These are phyloP conservation scores for Dimargaris xerosporica DNA, from an alignment of 192 early-diverging fungal species.

Conservation along the genomic window DNA sequence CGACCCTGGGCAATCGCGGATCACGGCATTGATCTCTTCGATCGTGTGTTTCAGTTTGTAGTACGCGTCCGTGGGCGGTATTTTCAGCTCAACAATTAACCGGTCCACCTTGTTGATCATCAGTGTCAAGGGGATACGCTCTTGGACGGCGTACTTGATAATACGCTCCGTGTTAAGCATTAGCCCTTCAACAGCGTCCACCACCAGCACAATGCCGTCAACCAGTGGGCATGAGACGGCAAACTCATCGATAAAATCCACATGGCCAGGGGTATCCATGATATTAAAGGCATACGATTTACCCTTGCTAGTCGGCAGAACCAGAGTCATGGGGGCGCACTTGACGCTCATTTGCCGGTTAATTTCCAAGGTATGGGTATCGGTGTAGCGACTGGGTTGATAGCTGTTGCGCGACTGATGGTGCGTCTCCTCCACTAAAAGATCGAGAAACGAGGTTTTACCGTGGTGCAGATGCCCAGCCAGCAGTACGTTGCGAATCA, in stretches of 20 bases:
- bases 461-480: constrained; percentile 96
- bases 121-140: constrained; percentile 63
- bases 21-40: constrained; percentile 83
- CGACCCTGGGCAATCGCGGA: constrained; percentile 25
- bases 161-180: constrained; percentile 86
- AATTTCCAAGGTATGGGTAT: constrained; percentile 81
- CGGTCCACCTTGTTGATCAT: constrained; percentile 98
- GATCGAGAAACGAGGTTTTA: constrained; percentile 87
- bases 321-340: constrained; percentile 82
- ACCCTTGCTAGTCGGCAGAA: constrained; percentile 70
- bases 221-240: constrained; percentile 68
- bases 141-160: constrained; percentile 65
- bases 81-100: constrained; percentile 88
- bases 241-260: constrained; percentile 89
- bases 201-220: constrained; percentile 84
- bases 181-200: constrained; percentile 94
- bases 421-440: constrained; percentile 84
- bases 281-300: constrained; percentile 85
- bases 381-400: constrained; percentile 61
- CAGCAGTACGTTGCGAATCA: constrained; percentile 78
- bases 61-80: constrained; percentile 94
- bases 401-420: not conserved
- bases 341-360: constrained; percentile 84
- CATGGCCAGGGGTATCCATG: constrained; percentile 91
- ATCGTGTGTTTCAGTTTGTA: constrained; percentile 91